Evolutionary conservation across 192 early-diverging fungal species (phyloP).

Genomic region (Coemansia sp.): DNA sequence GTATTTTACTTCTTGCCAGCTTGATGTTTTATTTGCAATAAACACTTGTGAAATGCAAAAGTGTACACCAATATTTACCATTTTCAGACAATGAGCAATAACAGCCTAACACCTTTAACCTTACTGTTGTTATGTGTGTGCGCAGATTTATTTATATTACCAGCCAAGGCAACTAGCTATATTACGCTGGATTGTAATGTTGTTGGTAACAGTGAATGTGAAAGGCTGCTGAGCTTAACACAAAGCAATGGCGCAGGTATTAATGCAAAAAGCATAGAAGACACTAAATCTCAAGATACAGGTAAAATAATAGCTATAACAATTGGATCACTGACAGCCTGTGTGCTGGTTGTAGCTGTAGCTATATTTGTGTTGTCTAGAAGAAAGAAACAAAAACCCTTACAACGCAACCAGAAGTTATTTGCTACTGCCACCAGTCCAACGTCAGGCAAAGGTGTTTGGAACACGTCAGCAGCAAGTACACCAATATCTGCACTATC

Average conservation of each 20-base stretch:
- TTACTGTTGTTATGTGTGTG: not conserved
- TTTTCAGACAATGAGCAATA: not conserved
- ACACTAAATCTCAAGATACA: not conserved
- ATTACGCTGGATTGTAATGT: slow-evolving; percentile 9
- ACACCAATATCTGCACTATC: not conserved
- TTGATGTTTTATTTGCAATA: not conserved
- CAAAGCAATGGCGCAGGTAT: not conserved
- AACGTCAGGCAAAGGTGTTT: not conserved
- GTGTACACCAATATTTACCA: not conserved
- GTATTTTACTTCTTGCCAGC: not conserved
- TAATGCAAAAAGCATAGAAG: not conserved
- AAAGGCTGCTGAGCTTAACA: not conserved
- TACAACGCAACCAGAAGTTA: not conserved
- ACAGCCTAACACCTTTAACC: not conserved
- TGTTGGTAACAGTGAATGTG: not conserved
- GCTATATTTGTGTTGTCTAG: not conserved
- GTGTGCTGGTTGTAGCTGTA: not conserved
- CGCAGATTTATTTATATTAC: not conserved
- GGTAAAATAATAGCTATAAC: not conserved
- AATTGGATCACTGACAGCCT: not conserved
- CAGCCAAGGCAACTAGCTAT: not conserved
- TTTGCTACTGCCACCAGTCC: not conserved
- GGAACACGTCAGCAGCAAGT: not conserved
- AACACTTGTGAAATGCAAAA: not conserved
- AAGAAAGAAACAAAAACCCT: not conserved